A percentile compares a stretch with the other conserved stretches of the same genome.
phyloP scores from a whole-genome alignment of 768 basidiomycete genomes.

The Collybia mongolica region DNA sequence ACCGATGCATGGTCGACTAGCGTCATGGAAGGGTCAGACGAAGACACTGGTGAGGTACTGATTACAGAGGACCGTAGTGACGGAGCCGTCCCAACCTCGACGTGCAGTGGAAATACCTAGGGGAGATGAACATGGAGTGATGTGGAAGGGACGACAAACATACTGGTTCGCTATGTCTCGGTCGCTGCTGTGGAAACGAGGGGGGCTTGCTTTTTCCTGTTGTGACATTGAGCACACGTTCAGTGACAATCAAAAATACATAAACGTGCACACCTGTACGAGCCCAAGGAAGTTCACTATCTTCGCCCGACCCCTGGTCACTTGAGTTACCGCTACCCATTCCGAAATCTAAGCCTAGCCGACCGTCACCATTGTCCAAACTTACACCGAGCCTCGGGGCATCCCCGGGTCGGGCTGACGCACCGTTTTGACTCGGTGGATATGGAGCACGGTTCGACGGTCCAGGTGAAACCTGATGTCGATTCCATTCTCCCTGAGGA shows the following conservation, averaged over 20 bases:
- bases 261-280: slow-evolving; percentile 43
- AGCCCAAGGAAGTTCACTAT: slow-evolving; percentile 62
- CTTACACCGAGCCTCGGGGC: slow-evolving; percentile 36
- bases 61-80: slow-evolving; percentile 41
- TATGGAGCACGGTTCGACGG: slow-evolving; percentile 21
- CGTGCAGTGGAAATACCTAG: slow-evolving; percentile 51
- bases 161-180: slow-evolving; percentile 22
- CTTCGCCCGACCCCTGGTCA: slow-evolving; percentile 44
- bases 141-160: neutral
- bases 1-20: slow-evolving; percentile 18
- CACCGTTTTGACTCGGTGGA: slow-evolving; percentile 22
- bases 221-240: neutral
- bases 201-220: slow-evolving; percentile 16
- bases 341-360: slow-evolving; percentile 58
- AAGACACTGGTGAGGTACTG: slow-evolving; percentile 42
- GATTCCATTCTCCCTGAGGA: slow-evolving; percentile 25
- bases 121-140: slow-evolving; percentile 4
- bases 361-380: slow-evolving; percentile 56
- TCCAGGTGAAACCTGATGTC: slow-evolving; percentile 25
- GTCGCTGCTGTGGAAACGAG: slow-evolving; percentile 21
- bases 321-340: slow-evolving; percentile 29
- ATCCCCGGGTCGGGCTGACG: slow-evolving; percentile 20
- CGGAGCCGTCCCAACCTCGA: slow-evolving; percentile 48
- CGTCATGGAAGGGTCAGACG: slow-evolving; percentile 29
- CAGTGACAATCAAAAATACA: slow-evolving; percentile 9